A percentile compares a stretch with the other conserved stretches of the same genome.
These are phyloP conservation scores for Lolium multiflorum DNA, from an alignment of 176 grass and related monocot genomes.

Conservation along the genomic window DNA sequence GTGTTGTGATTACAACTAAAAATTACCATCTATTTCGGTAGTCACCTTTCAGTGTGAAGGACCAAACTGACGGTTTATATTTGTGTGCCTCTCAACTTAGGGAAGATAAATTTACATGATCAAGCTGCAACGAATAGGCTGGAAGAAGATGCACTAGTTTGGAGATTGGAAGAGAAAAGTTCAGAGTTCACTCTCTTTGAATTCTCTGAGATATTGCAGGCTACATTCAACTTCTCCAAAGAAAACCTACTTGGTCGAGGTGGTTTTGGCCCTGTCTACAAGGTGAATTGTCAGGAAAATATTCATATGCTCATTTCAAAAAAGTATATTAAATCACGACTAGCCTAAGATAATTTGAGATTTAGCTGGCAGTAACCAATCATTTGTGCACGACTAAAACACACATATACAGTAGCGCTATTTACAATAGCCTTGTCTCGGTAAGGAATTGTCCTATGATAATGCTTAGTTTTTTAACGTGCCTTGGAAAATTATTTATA, in stretches of 20 bases:
- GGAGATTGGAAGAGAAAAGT: neutral
- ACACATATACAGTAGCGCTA: too few relatives aligned
- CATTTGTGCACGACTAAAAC: too few relatives aligned
- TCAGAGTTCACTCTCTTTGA: neutral
- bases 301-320: too few relatives aligned
- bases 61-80: neutral
- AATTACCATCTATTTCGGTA: neutral
- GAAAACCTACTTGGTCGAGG: neutral
- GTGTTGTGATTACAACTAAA: neutral
- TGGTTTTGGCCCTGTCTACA: neutral
- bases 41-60: neutral
- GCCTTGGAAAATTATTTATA: neutral
- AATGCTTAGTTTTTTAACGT: neutral
- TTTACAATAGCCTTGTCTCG: too few relatives aligned
- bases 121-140: neutral
- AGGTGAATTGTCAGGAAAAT: too few relatives aligned
- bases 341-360: too few relatives aligned
- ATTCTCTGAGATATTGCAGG: neutral
- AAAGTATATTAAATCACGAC: too few relatives aligned
- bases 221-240: neutral
- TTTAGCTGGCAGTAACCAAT: too few relatives aligned
- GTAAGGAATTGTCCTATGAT: too few relatives aligned
- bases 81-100: neutral
- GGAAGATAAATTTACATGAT: neutral
- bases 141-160: neutral